These are phyloP conservation scores for Fusarium buharicum DNA, from an alignment of 2,329 filamentous ascomycete species.

Conservation along the genomic window DNA sequence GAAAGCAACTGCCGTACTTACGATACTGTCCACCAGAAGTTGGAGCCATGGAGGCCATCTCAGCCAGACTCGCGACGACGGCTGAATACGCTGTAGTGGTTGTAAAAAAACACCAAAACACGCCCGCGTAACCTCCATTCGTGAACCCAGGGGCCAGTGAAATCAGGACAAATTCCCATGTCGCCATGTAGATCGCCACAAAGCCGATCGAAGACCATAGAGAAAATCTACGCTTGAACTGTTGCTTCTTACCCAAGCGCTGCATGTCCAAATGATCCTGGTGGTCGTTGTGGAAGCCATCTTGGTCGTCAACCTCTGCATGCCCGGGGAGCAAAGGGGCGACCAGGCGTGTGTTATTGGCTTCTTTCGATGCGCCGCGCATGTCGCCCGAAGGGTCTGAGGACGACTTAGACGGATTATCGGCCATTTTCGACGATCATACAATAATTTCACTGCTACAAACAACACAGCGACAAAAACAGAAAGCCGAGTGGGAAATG, in stretches of 20 bases:
- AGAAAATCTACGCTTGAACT: constrained; percentile 24
- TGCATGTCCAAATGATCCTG: constrained; percentile 31
- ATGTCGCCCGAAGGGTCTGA: constrained; percentile 4
- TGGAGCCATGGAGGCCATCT: constrained; percentile 34
- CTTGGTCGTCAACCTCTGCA: constrained; percentile 7
- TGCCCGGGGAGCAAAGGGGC: constrained; percentile 1
- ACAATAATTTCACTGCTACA: background rate
- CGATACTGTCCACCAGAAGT: constrained; percentile 27
- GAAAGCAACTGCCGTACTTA: background rate
- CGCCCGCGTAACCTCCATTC: constrained; percentile 23
- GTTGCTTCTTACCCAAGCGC: constrained; percentile 28
- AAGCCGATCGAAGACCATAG: constrained; percentile 33
- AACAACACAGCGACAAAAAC: background rate
- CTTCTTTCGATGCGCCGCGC: background rate
- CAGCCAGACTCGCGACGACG: constrained; percentile 24
- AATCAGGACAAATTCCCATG: constrained; percentile 31
- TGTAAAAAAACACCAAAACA: constrained; percentile 30
- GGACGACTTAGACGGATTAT: constrained; percentile 11
- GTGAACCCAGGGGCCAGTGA: constrained; percentile 25
- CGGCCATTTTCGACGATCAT: background rate
- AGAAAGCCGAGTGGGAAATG: background rate
- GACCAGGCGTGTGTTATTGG: background rate
- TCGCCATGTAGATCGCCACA: constrained; percentile 32
- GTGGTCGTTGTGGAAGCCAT: constrained; percentile 24
- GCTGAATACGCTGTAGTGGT: constrained; percentile 15